Base-by-base conservation (phyloP, 352 stramenopile species). In the Phytopythium delawarense region DNA sequence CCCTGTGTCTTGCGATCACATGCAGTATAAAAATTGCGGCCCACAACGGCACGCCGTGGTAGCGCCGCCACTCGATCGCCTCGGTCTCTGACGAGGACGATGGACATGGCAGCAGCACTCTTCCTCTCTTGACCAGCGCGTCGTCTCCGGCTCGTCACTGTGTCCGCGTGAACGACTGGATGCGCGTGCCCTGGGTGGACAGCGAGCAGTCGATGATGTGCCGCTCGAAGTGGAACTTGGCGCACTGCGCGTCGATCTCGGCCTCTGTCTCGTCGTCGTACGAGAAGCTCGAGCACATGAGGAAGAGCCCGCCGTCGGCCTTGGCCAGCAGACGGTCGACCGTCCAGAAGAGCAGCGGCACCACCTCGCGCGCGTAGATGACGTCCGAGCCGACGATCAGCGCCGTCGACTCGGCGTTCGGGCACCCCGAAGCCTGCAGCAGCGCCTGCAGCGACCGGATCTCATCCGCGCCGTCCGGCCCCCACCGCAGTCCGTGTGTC, bases 361-460 rank as follows among this genome's bases (percentile, higher is more conserved):
- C 83, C 40, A 91, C 75, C 59, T 88, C 81, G 3, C 73, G 74
- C 40, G 81, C 76, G 56, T 92, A 92, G 58, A 92, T 91, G 25
- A 91, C 82, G 57, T 92, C 83, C 7, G 83, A 86, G n/a, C 79
- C 83, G 9, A 92, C 78, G 46, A 92, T 79, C 52, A 92, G 61
- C 8, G 82, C 71, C 7, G 81, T 80, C 5, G 44, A 35, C 25
- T n/a, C 25, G 25, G 25, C 25, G 25, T 37, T 35, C 21, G 39
- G 51, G 4, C 37, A 7, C 2, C 28, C 28, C 16, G 64, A 51
- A 23, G 39, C 15, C 46, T 74, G 67, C 32, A 73, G 39, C 21
- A 73, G 62, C 3, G 18, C 58, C 59, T 83, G 75, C 11, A 92
- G 63, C 21, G 63, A 59, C 11, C 75, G 63, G 39, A 92, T 71